Conservation (phyloP, 179 eudicot genomes). For the Pouteria campechiana region DNA sequence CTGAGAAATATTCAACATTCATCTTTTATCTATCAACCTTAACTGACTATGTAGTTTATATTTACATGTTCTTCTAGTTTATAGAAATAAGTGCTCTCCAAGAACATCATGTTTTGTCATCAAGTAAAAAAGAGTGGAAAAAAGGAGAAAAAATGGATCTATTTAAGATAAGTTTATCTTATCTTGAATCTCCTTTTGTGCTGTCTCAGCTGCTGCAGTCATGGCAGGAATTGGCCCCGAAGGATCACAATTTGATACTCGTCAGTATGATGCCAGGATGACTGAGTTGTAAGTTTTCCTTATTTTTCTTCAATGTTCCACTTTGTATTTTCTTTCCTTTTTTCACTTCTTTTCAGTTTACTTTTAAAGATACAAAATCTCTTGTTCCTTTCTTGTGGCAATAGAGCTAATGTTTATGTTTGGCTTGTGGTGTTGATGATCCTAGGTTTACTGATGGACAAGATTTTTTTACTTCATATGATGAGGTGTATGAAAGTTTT, state of each 20-base stretch:
- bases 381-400: conserved; percentile 53
- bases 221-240: conserved; percentile 29
- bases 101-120: no score
- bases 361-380: conserved; percentile 46
- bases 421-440: conserved; percentile 25
- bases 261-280: conserved; percentile 20
- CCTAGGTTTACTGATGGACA: conserved; percentile 40
- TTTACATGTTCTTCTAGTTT: no score
- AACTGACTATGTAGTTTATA: no score
- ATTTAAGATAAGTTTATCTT: no score
- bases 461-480: conserved; percentile 60
- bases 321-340: no score
- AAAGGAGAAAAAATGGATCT: no score
- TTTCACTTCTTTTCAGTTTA: conserved; percentile 48
- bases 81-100: no score
- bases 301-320: conserved; percentile 31
- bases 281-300: conserved; percentile 17
- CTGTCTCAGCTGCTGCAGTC: conserved; percentile 11
- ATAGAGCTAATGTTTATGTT: conserved; percentile 61
- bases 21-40: no score
- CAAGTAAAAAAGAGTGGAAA: no score
- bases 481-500: conserved; percentile 67
- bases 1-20: no score
- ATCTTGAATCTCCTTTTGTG: no score
- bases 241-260: conserved; percentile 25